A percentile compares a stretch with the other conserved stretches of the same genome.
Conservation (phyloP, 345 rosid species). For the Arabidopsis suecica region DNA sequence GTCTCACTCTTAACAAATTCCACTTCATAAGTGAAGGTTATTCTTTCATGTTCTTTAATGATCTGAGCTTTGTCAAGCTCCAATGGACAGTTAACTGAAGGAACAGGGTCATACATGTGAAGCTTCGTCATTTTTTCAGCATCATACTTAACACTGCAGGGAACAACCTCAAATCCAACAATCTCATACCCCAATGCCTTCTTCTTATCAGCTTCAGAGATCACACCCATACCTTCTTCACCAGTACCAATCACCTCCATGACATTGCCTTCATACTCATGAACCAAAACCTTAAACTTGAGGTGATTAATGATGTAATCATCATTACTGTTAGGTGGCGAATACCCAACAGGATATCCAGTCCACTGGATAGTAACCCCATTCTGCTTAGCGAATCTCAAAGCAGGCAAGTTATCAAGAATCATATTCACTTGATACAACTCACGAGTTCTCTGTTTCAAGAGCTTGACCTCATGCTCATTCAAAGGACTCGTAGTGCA, state of each 20-base stretch:
- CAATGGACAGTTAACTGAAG: constrained; percentile 64
- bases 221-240: constrained; percentile 82
- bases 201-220: constrained; percentile 74
- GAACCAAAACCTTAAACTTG: constrained; percentile 75
- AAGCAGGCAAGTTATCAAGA: constrained; percentile 81
- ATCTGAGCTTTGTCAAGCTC: constrained; percentile 84
- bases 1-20: constrained; percentile 72
- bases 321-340: constrained; percentile 69
- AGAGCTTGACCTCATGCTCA: constrained; percentile 80
- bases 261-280: constrained; percentile 74
- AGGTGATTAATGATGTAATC: constrained; percentile 84
- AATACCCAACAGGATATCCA: constrained; percentile 79
- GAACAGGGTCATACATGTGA: constrained; percentile 63
- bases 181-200: constrained; percentile 76
- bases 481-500: constrained; percentile 65
- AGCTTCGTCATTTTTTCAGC: constrained; percentile 65
- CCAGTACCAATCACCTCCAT: constrained; percentile 85
- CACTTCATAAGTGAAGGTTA: constrained; percentile 83
- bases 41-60: constrained; percentile 70
- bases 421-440: constrained; percentile 91
- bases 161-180: constrained; percentile 84
- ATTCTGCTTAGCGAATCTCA: constrained; percentile 73
- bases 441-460: constrained; percentile 84
- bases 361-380: constrained; percentile 84
- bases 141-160: constrained; percentile 76